phyloP scores from a whole-genome alignment of 139 green algal genomes.

The Prasinococcaceae sp. region DNA sequence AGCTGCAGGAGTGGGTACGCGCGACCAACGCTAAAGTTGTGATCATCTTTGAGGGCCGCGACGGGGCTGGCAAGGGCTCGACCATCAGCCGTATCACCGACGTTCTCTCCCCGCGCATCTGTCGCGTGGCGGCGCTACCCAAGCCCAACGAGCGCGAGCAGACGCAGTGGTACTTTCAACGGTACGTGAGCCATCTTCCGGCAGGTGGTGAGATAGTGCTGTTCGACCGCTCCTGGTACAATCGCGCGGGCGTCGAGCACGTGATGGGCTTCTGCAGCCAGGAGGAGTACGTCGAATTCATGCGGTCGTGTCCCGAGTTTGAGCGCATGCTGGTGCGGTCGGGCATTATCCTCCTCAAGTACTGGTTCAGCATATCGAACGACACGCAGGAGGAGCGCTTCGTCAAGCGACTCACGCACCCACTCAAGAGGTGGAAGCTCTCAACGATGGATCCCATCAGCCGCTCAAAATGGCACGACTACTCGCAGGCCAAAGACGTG shows the following conservation, averaged over 20 bases:
- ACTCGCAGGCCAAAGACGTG: constrained; percentile 25
- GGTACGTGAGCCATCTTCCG: constrained; percentile 25
- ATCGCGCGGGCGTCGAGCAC: constrained; percentile 23
- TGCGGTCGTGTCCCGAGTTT: constrained; percentile 17
- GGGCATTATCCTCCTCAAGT: constrained; percentile 27
- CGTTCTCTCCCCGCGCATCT: constrained; percentile 20
- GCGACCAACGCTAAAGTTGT: constrained; percentile 14
- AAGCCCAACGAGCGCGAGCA: constrained; percentile 21
- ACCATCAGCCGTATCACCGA: constrained; percentile 27
- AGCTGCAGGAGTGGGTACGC: constrained; percentile 24
- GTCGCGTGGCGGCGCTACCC: constrained; percentile 20
- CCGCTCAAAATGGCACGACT: constrained; percentile 19
- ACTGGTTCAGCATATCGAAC: constrained; percentile 23
- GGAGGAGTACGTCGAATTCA: constrained; percentile 18
- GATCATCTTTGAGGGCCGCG: constrained; percentile 30
- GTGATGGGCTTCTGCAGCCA: constrained; percentile 29
- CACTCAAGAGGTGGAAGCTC: constrained; percentile 31
- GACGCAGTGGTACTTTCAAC: constrained; percentile 31
- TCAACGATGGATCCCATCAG: constrained; percentile 19
- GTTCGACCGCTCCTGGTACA: constrained; percentile 32
- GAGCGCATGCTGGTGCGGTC: constrained; percentile 22
- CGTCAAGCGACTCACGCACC: constrained; percentile 6
- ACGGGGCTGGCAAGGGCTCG: constrained; percentile 19
- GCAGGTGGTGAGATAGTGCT: constrained; percentile 26
- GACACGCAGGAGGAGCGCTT: constrained; percentile 30